A percentile compares a stretch with the other conserved stretches of the same genome.
Evolutionary conservation across 306 rosid genomes (phyloP).

Genomic region (Gastrolobium bilobum): DNA sequence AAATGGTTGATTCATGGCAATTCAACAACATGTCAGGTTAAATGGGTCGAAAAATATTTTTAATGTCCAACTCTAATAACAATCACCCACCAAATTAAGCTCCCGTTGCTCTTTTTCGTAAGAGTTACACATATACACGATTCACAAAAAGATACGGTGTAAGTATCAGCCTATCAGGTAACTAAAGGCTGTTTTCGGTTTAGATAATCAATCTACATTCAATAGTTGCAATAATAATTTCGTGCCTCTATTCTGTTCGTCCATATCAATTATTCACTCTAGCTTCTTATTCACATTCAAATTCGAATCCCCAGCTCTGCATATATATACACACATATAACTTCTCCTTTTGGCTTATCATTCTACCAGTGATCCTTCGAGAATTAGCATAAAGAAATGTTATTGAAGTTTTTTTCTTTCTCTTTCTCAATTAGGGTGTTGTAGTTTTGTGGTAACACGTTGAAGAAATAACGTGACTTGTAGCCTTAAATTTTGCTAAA

Average conservation of each 20-base stretch:
- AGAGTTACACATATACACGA: background rate
- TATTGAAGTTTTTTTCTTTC: background rate
- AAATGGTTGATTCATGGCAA: too few relatives aligned
- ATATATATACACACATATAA: background rate
- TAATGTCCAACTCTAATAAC: slow-evolving; percentile 4
- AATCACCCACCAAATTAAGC: slow-evolving; percentile 2
- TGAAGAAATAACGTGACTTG: background rate
- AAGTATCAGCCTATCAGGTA: background rate
- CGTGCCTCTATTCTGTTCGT: slow-evolving; percentile 31
- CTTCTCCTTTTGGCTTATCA: background rate
- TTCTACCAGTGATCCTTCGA: background rate
- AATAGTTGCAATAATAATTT: slow-evolving; percentile 26
- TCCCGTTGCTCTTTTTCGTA: slow-evolving; percentile 1
- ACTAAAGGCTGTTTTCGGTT: background rate
- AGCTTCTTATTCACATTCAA: slow-evolving; percentile 14
- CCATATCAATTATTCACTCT: slow-evolving; percentile 28
- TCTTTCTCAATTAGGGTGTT: background rate
- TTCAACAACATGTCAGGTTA: background rate
- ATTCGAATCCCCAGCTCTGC: background rate
- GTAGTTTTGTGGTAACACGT: background rate
- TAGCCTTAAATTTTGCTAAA: background rate
- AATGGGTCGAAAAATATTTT: background rate
- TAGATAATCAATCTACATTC: slow-evolving; percentile 38
- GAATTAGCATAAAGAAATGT: background rate
- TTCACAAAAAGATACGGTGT: background rate